phyloP scores from a whole-genome alignment of 2,329 filamentous ascomycete genomes.

The Davidsoniella eucalypti region DNA sequence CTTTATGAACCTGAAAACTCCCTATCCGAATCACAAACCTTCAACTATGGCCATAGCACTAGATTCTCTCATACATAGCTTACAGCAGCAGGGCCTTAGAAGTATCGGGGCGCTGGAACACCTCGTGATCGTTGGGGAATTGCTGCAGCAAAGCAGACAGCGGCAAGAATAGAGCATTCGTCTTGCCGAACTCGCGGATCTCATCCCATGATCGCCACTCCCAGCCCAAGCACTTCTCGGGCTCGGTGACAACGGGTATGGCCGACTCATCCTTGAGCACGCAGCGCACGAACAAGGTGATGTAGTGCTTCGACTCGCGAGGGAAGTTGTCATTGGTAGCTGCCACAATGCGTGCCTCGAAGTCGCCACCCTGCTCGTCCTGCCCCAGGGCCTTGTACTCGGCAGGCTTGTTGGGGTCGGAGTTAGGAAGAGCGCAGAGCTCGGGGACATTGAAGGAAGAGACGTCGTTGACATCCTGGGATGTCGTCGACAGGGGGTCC shows the following conservation, averaged over 20 bases:
- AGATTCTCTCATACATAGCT: neutral
- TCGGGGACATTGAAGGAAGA: neutral
- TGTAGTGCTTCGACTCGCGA: slow-evolving; percentile 49
- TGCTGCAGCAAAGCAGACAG: slow-evolving; percentile 2
- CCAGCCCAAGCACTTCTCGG: slow-evolving; percentile 35
- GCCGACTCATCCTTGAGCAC: slow-evolving; percentile 28
- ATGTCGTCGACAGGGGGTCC: neutral
- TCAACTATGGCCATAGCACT: too few species aligned
- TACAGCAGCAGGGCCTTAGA: neutral
- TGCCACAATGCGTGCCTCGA: slow-evolving; percentile 29
- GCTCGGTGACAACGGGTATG: slow-evolving; percentile 33
- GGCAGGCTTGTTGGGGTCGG: neutral
- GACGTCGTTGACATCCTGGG: too few species aligned
- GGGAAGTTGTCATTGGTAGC: slow-evolving; percentile 53
- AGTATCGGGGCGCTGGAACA: slow-evolving; percentile 2
- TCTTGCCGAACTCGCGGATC: slow-evolving; percentile 19
- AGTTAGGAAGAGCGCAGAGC: neutral
- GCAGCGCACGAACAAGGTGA: slow-evolving; percentile 53
- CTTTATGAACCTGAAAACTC: too few species aligned
- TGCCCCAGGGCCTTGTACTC: neutral
- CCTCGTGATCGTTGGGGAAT: slow-evolving; percentile 1
- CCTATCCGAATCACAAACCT: too few species aligned
- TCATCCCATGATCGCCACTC: slow-evolving; percentile 30
- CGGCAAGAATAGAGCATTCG: slow-evolving; percentile 13
- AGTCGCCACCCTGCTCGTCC: neutral